Base-by-base conservation (phyloP, 2,329 filamentous ascomycete species). In the Massarina eburnea region DNA sequence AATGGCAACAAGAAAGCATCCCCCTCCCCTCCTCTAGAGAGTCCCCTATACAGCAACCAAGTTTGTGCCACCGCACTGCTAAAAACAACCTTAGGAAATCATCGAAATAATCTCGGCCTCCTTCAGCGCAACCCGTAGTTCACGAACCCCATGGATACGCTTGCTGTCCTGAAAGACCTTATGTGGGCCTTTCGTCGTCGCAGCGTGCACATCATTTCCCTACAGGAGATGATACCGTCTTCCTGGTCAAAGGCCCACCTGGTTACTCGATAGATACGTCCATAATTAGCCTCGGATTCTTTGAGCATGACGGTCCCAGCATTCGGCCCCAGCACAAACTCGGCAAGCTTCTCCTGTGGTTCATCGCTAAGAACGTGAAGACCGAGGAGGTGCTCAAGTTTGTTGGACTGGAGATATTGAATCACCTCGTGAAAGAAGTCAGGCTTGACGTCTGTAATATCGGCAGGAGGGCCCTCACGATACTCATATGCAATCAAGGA, bases 311-410 rank as follows among this genome's bases (percentile, higher is more conserved):
- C 38, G 17, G 38, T 41, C 27, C 38, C 38, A 15, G n/a, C 8
- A 30, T 41, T 19, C 6, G n/a, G 21, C 14, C 14, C 19, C 17
- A 41, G 38, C 17, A 21, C 26, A n/a, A 20, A 19, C 38, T 21
- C 20, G 38, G 10, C 38, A 15, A 20, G n/a, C 20, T 41, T 22
- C 26, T n/a, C 19, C 10, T 15, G 18, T 20, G 33, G 33, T 36
- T 36, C 38, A 15, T 41, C 22, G 9, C 17, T 41, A 26, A 41
- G 38, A 8, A 41, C 26, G n/a, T 41, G 38, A 20, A 41, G 38
- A 24, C 38, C 38, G 15, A 41, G 22, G n/a, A 41, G n/a, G 38
- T 41, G 4, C 12, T 12, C 20, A 41, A 41, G 38, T 14, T 32
- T 22, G 19, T 41, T 41, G 38, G 10, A 14, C 21, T 20, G 12